Evolutionary conservation across 2,329 filamentous ascomycete species (phyloP).

Genomic region (Corinectria fuckeliana): DNA sequence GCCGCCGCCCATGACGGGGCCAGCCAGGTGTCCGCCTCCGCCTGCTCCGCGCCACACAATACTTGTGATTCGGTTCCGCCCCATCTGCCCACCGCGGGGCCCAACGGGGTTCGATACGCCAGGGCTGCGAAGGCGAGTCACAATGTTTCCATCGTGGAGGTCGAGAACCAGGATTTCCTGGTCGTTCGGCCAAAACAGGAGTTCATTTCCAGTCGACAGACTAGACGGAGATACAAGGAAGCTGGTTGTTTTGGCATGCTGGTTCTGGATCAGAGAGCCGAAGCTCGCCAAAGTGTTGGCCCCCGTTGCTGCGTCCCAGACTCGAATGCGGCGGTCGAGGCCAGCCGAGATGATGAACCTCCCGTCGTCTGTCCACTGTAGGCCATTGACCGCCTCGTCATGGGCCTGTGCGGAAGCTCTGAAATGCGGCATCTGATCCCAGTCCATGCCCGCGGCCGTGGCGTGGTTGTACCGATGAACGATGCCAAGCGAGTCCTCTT

Average conservation of each 20-base stretch:
- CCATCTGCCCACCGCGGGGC: conserved; percentile 56
- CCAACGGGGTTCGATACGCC: conserved; percentile 57
- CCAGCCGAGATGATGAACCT: conserved; percentile 79
- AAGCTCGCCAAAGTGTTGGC: conserved; percentile 91
- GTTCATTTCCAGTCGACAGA: conserved; percentile 63
- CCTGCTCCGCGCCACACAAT: conserved; percentile 74
- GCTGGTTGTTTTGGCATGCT: conserved; percentile 64
- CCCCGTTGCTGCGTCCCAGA: conserved; percentile 83
- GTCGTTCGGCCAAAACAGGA: conserved; percentile 83
- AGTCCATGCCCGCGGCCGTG: conserved; percentile 39
- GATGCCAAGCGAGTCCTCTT: conserved; percentile 81
- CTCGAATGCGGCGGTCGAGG: conserved; percentile 82
- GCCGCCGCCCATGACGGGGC: conserved; percentile 65
- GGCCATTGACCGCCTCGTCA: conserved; percentile 80
- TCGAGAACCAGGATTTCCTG: conserved; percentile 82
- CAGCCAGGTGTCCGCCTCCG: conserved; percentile 63
- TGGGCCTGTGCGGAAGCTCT: conserved; percentile 71
- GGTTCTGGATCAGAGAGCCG: conserved; percentile 81
- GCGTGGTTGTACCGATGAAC: conserved; percentile 49
- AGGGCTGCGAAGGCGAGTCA: conserved; percentile 74
- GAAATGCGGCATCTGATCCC: conserved; percentile 45
- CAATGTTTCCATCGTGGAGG: conserved; percentile 75
- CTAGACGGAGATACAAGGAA: conserved; percentile 70
- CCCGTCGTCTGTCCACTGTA: conserved; percentile 85
- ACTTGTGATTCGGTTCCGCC: conserved; percentile 72